These are phyloP conservation scores for Kodamaea alishanica DNA, from an alignment of 1,139 yeast species.

Conservation along the genomic window DNA sequence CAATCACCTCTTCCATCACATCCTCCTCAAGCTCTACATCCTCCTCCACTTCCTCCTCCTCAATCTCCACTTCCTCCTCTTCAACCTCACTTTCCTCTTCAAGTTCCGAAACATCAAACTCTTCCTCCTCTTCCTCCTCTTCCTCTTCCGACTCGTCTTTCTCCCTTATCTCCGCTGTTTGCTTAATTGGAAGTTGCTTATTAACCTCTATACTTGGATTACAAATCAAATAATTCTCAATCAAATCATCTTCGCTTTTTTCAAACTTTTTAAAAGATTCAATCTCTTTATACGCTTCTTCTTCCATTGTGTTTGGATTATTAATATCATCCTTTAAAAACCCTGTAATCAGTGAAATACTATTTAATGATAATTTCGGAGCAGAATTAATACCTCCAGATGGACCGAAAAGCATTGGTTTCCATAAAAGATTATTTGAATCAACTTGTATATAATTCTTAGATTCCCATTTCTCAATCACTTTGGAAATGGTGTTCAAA, in stretches of 20 bases:
- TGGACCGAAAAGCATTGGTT: slow-evolving; percentile 78
- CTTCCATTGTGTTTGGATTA: slow-evolving; percentile 56
- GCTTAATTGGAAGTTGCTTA: slow-evolving; percentile 13
- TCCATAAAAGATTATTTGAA: slow-evolving; percentile 63
- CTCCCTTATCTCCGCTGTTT: slow-evolving; percentile 12
- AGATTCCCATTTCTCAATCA: slow-evolving; percentile 51
- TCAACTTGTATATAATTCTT: slow-evolving; percentile 55
- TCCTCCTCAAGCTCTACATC: slow-evolving; percentile 11
- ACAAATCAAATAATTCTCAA: slow-evolving; percentile 27
- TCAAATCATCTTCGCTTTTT: slow-evolving; percentile 12
- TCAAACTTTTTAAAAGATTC: slow-evolving; percentile 24
- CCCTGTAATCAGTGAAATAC: slow-evolving; percentile 51
- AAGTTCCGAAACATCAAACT: slow-evolving; percentile 11
- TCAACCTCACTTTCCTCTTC: slow-evolving; percentile 12
- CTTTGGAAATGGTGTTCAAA: slow-evolving; percentile 36
- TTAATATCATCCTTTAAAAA: slow-evolving; percentile 63
- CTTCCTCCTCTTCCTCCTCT: slow-evolving; percentile 23
- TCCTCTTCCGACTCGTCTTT: slow-evolving; percentile 7
- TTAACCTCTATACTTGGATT: slow-evolving; percentile 26
- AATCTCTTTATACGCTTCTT: slow-evolving; percentile 45
- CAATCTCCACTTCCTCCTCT: slow-evolving; percentile 24
- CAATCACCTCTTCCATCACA: slow-evolving; percentile 2
- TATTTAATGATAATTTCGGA: slow-evolving; percentile 40
- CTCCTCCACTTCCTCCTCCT: slow-evolving; percentile 8
- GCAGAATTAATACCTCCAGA: slow-evolving; percentile 74